Evolutionary conservation across 1,284 basidiomycete genomes (phyloP).

Genomic region (Cryptococcus neoformans): DNA sequence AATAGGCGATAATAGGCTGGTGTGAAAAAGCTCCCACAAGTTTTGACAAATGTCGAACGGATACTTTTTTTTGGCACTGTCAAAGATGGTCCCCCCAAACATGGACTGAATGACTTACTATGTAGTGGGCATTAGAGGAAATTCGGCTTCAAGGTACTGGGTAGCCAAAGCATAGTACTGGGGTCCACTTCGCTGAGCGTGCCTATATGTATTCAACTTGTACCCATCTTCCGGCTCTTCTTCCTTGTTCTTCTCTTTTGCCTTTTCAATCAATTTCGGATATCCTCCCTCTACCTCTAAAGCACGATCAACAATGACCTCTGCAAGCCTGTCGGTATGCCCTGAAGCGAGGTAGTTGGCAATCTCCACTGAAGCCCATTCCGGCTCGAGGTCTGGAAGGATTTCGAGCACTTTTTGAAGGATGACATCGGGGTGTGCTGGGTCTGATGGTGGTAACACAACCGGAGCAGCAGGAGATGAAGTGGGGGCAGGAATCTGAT

Average conservation of each 20-base stretch:
- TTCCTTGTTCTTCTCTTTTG: slow-evolving; percentile 8
- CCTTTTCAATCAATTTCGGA: slow-evolving; percentile 18
- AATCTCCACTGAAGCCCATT: slow-evolving; percentile 20
- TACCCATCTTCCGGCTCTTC: slow-evolving; percentile 16
- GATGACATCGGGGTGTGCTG: slow-evolving; percentile 13
- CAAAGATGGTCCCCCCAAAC: background rate
- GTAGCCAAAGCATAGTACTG: slow-evolving; percentile 12
- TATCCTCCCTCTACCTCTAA: slow-evolving; percentile 32
- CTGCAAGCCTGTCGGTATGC: slow-evolving; percentile 1
- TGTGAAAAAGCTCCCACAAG: slow-evolving; percentile 19
- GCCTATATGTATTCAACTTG: slow-evolving; percentile 18
- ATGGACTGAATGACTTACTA: slow-evolving; percentile 19
- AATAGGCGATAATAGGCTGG: slow-evolving; percentile 28
- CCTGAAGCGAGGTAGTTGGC: slow-evolving; percentile 4
- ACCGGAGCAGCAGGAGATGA: background rate
- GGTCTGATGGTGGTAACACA: background rate
- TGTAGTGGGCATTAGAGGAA: slow-evolving; percentile 17
- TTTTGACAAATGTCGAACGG: slow-evolving; percentile 1
- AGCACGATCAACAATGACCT: slow-evolving; percentile 22
- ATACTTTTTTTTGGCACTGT: slow-evolving; percentile 20
- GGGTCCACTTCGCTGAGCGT: slow-evolving; percentile 15
- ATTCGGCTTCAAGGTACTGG: slow-evolving; percentile 22
- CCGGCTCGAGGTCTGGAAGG: slow-evolving; percentile 35
- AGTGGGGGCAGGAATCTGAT: background rate
- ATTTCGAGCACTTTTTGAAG: slow-evolving; percentile 36